phyloP scores from a whole-genome alignment of 371 early-diverging fungal species.

The Sanchytrium tribonematis region DNA sequence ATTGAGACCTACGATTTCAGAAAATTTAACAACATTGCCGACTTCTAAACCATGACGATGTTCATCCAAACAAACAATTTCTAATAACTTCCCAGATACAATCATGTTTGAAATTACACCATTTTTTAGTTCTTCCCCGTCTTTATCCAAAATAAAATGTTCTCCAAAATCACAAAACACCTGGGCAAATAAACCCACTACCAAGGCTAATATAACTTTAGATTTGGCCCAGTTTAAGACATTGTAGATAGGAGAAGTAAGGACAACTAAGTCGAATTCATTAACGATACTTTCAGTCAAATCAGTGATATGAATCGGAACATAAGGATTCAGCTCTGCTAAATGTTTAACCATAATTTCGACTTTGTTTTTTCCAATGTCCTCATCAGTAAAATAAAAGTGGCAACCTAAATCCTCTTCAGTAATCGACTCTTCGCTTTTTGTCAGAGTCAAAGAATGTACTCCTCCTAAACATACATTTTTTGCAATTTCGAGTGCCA shows the following conservation, averaged over 20 bases:
- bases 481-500: conserved; percentile 97
- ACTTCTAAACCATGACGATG: conserved; percentile 84
- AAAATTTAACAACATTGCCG: conserved; percentile 79
- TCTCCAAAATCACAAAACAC: conserved; percentile 92
- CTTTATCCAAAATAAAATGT: conserved; percentile 66
- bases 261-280: conserved; percentile 29
- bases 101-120: conserved; percentile 83
- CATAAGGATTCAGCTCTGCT: conserved; percentile 91
- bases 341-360: conserved; percentile 43
- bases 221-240: not conserved
- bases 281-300: conserved; percentile 35
- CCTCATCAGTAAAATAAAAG: conserved; percentile 53
- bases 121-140: conserved; percentile 68
- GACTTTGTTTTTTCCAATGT: conserved; percentile 75
- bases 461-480: conserved; percentile 97
- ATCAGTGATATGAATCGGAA: conserved; percentile 56
- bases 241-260: conserved; percentile 1
- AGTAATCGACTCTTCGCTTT: conserved; percentile 26
- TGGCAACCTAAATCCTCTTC: not conserved
- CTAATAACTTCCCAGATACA: conserved; percentile 40
- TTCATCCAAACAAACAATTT: conserved; percentile 85
- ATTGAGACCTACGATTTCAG: conserved; percentile 61
- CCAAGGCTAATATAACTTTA: not conserved
- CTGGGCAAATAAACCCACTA: conserved; percentile 68
- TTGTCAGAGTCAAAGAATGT: conserved; percentile 86